Percentiles rank a stretch among this genome's conserved stretches.
Conservation (phyloP, 2,329 filamentous ascomycete genomes). For the Sphaerulina vaccinii region DNA sequence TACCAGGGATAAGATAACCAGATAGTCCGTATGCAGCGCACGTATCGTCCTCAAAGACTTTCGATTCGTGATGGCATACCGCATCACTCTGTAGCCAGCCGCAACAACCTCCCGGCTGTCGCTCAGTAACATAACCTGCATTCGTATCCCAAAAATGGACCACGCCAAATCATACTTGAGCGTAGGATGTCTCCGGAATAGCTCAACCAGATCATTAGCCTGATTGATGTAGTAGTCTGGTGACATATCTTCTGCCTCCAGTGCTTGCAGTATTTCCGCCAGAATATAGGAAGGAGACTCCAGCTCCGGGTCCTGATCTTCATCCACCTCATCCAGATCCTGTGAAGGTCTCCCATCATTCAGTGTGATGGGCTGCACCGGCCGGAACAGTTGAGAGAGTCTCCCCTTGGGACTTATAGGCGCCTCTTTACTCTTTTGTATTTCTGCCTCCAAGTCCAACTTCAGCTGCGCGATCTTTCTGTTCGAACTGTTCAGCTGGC, state of each 20-base stretch:
- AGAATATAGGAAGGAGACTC: conserved; percentile 92
- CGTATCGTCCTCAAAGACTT: conserved; percentile 87
- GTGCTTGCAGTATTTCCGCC: conserved; percentile 81
- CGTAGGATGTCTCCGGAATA: conserved; percentile 91
- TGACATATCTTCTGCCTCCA: conserved; percentile 83
- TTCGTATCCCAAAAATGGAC: conserved; percentile 88
- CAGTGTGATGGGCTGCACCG: conserved; percentile 54
- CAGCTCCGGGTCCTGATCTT: conserved; percentile 64
- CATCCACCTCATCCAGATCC: conserved; percentile 45
- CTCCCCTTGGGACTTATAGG: conserved; percentile 46
- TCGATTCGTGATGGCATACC: conserved; percentile 91
- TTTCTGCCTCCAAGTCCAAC: conserved; percentile 59
- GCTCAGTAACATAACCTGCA: conserved; percentile 94
- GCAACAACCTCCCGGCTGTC: conserved; percentile 95
- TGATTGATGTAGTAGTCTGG: conserved; percentile 94
- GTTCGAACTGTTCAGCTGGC: conserved; percentile 87
- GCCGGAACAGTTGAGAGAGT: conserved; percentile 57
- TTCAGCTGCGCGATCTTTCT: conserved; percentile 62
- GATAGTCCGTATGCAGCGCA: conserved; percentile 81
- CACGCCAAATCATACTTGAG: conserved; percentile 96
- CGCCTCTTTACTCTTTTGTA: conserved; percentile 57
- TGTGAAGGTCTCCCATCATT: conserved; percentile 40
- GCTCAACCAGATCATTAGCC: conserved; percentile 87
- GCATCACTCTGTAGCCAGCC: conserved; percentile 86
- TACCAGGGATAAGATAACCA: conserved; percentile 87